These are phyloP conservation scores for Parafenestella ontariensis DNA, from an alignment of 2,329 filamentous ascomycete species.

Conservation along the genomic window DNA sequence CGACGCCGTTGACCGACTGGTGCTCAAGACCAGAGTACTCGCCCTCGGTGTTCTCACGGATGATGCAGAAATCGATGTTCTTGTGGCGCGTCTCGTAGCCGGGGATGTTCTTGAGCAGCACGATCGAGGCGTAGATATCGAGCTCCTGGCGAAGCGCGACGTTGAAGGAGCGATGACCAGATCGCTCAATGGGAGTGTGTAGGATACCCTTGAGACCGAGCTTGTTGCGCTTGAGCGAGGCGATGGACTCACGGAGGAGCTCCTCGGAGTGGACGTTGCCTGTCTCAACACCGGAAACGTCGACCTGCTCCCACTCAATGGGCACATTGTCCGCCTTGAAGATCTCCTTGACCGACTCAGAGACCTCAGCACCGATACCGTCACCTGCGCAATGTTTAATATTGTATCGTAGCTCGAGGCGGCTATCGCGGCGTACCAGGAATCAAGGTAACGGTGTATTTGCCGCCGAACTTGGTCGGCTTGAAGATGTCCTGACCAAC, in stretches of 20 bases:
- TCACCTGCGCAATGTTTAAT: constrained; percentile 65
- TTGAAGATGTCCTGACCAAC: constrained; percentile 97
- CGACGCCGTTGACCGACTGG: constrained; percentile 93
- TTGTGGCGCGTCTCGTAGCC: constrained; percentile 98
- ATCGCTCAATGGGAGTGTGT: constrained; percentile 95
- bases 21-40: constrained; percentile 99
- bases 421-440: constrained; percentile 68
- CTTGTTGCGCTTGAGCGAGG: constrained; percentile 97
- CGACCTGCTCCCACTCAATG: constrained; percentile 98
- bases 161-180: constrained; percentile 99
- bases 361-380: constrained; percentile 96
- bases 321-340: constrained; percentile 99
- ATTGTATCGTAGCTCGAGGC: constrained; percentile 11
- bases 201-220: constrained; percentile 98
- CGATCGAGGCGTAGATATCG: constrained; percentile 98
- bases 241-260: constrained; percentile 93
- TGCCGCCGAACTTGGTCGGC: constrained; percentile 97
- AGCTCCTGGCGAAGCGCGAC: constrained; percentile 98
- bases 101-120: constrained; percentile 99
- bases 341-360: constrained; percentile 97
- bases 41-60: constrained; percentile 99
- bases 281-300: constrained; percentile 88
- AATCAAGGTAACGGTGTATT: constrained; percentile 98
- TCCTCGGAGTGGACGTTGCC: constrained; percentile 89
- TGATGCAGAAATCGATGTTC: constrained; percentile 97